Conservation (phyloP, 1,139 yeast species). For the Geotrichum candidum region DNA sequence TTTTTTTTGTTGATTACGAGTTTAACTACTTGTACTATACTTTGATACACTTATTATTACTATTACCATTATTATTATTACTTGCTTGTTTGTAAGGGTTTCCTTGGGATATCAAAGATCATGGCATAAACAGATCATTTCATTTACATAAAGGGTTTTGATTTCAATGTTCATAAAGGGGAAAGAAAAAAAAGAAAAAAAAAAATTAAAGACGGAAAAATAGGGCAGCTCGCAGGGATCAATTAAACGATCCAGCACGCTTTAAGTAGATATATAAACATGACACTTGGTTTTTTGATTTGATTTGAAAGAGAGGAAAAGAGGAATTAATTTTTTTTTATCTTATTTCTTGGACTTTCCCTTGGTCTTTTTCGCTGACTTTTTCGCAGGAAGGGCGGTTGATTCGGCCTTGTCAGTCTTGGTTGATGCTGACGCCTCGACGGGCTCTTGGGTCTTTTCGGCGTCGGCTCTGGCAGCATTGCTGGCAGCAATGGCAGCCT, state of each 20-base stretch:
- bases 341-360: constrained; percentile 2
- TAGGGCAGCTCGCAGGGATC: not conserved
- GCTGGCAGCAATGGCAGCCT: constrained; percentile 22
- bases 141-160: not conserved
- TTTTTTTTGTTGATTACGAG: too few species aligned
- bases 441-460: constrained; percentile 24
- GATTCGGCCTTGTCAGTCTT: constrained; percentile 4
- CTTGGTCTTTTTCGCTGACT: constrained; percentile 3
- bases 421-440: constrained; percentile 12
- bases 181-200: not conserved
- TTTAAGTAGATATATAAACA: too few species aligned
- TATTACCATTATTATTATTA: not conserved
- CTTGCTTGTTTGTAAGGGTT: not conserved
- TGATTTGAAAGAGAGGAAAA: too few species aligned
- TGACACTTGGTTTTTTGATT: too few species aligned
- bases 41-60: not conserved
- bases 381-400: not conserved
- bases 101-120: not conserved
- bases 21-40: not conserved
- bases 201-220: not conserved
- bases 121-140: not conserved
- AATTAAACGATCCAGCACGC: too few species aligned
- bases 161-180: not conserved
- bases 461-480: constrained; percentile 23
- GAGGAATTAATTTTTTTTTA: not conserved